These are phyloP conservation scores for Tuber indicum DNA, from an alignment of 495 filamentous ascomycete genomes.

Conservation along the genomic window DNA sequence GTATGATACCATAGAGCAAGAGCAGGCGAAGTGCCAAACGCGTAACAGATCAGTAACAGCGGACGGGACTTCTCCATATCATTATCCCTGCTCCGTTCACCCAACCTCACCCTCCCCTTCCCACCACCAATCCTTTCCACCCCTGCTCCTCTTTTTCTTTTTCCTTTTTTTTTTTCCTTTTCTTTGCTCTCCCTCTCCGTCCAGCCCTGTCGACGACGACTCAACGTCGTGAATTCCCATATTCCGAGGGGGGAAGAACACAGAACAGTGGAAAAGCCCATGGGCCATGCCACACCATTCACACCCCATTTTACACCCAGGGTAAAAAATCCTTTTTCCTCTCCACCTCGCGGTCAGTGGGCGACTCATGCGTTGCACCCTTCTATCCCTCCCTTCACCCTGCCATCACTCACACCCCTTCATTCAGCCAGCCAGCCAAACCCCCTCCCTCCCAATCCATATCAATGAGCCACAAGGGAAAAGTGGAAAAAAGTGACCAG, in stretches of 20 bases:
- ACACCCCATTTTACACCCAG: conserved; percentile 18
- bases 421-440: neutral
- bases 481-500: neutral
- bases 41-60: conserved; percentile 34
- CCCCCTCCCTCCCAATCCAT: neutral
- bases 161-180: conserved; percentile 7
- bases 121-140: conserved; percentile 20
- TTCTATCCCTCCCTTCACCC: neutral
- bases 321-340: conserved; percentile 22
- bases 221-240: conserved; percentile 22
- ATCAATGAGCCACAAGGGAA: conserved; percentile 2
- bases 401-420: neutral
- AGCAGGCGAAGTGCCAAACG: conserved; percentile 33
- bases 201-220: conserved; percentile 8
- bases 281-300: conserved; percentile 35
- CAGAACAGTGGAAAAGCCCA: conserved; percentile 1
- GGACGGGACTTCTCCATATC: conserved; percentile 41
- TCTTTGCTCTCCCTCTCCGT: conserved; percentile 7
- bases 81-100: conserved; percentile 27
- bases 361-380: conserved; percentile 18
- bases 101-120: conserved; percentile 7
- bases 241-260: conserved; percentile 30
- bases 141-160: conserved; percentile 33
- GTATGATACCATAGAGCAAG: conserved; percentile 20
- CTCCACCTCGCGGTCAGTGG: conserved; percentile 22